These are phyloP conservation scores for Athelia sp. DNA, from an alignment of 1,284 basidiomycete genomes.

Conservation along the genomic window DNA sequence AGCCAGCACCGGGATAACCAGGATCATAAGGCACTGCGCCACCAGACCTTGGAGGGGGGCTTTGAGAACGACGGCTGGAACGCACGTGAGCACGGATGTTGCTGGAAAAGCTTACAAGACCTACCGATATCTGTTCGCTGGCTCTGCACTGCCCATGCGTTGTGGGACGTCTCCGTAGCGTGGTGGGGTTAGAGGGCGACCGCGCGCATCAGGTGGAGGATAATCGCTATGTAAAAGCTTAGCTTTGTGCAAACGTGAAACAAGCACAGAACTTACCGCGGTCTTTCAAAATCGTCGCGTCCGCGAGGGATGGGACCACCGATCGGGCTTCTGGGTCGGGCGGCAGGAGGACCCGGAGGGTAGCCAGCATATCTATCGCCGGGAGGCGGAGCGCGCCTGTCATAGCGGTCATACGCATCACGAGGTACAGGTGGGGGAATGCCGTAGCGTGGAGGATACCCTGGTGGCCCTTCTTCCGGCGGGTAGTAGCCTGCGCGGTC, in stretches of 20 bases:
- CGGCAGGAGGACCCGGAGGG: slow-evolving; percentile 25
- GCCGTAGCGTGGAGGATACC: slow-evolving; percentile 16
- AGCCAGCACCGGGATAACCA: slow-evolving; percentile 40
- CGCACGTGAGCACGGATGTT: slow-evolving; percentile 5
- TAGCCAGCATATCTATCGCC: slow-evolving; percentile 32
- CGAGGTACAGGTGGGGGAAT: slow-evolving; percentile 6
- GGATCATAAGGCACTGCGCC: slow-evolving; percentile 42
- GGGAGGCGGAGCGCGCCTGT: slow-evolving; percentile 12
- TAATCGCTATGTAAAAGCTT: slow-evolving; percentile 34
- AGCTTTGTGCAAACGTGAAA: background rate
- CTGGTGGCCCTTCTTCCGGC: background rate
- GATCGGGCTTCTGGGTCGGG: slow-evolving; percentile 43
- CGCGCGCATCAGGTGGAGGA: slow-evolving; percentile 40
- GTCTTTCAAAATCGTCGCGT: slow-evolving; percentile 46
- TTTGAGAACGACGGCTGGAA: slow-evolving; percentile 58
- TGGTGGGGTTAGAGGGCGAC: slow-evolving; percentile 50
- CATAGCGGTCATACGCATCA: slow-evolving; percentile 21
- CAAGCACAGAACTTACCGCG: slow-evolving; percentile 36
- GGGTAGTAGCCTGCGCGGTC: slow-evolving; percentile 8
- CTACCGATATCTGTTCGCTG: slow-evolving; percentile 49
- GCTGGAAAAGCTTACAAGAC: slow-evolving; percentile 13
- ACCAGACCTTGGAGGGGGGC: slow-evolving; percentile 43
- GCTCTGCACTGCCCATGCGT: slow-evolving; percentile 33
- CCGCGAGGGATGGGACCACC: slow-evolving; percentile 28
- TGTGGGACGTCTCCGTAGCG: slow-evolving; percentile 58